Evolutionary conservation across 768 basidiomycete genomes (phyloP).

Genomic region (Xerocomellus amylosporus): DNA sequence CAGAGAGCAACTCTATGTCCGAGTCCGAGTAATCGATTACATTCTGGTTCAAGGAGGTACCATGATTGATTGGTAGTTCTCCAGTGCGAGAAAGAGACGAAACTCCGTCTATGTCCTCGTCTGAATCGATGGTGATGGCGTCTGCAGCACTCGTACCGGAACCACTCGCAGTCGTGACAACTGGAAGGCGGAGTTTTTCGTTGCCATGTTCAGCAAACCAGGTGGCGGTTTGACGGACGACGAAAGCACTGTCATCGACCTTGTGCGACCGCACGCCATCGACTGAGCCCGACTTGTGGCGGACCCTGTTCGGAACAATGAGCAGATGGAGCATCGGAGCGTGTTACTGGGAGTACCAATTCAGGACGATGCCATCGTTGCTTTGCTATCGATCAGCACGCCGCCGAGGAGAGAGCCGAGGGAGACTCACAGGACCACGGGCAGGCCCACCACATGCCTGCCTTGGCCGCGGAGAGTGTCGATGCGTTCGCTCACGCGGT

Average conservation of each 20-base stretch:
- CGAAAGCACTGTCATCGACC: neutral
- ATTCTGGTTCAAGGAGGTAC: neutral
- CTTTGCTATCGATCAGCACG: slow-evolving; percentile 15
- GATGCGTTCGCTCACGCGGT: slow-evolving; percentile 18
- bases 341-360: slow-evolving; percentile 23
- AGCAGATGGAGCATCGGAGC: neutral
- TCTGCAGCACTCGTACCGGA: slow-evolving; percentile 14
- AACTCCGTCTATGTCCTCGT: slow-evolving; percentile 8
- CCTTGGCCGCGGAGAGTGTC: slow-evolving; percentile 19
- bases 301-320: slow-evolving; percentile 18
- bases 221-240: neutral
- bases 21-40: slow-evolving; percentile 5
- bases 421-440: slow-evolving; percentile 26
- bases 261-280: neutral
- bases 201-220: neutral
- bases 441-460: slow-evolving; percentile 24
- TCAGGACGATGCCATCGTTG: slow-evolving; percentile 29
- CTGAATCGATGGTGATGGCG: slow-evolving; percentile 24
- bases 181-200: neutral
- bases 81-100: neutral
- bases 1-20: slow-evolving; percentile 13
- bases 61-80: neutral
- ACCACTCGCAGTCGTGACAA: neutral
- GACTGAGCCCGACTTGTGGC: slow-evolving; percentile 1
- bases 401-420: neutral